phyloP scores from a whole-genome alignment of 1,284 basidiomycete species.

The Papiliotrema fonsecae region DNA sequence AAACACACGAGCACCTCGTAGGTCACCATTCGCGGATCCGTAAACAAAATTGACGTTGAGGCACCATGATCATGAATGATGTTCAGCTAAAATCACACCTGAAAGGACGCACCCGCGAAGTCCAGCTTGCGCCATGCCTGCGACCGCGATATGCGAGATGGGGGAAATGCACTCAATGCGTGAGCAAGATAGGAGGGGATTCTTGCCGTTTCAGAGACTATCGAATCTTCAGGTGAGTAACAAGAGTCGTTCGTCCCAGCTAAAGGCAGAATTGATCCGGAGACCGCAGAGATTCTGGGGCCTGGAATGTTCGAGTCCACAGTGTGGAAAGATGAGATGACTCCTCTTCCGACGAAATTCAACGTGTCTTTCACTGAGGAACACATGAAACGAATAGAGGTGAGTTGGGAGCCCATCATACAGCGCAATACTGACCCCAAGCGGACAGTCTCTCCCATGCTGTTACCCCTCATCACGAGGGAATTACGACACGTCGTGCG shows the following conservation, averaged over 20 bases:
- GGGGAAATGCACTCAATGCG: constrained; percentile 43
- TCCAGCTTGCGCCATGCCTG: constrained; percentile 32
- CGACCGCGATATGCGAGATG: constrained; percentile 32
- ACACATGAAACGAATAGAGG: constrained; percentile 34
- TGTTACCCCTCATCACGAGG: constrained; percentile 62
- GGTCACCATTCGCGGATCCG: too few relatives aligned
- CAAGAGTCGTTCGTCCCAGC: background rate
- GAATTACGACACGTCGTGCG: constrained; percentile 66
- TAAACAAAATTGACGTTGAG: constrained; percentile 3
- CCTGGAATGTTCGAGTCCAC: constrained; percentile 37
- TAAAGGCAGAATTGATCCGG: constrained; percentile 30
- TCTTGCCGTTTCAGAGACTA: constrained; percentile 42
- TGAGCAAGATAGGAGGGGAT: constrained; percentile 39
- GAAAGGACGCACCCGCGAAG: constrained; percentile 27
- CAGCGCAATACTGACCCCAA: constrained; percentile 12
- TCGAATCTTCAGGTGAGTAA: constrained; percentile 38
- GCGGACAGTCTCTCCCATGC: constrained; percentile 60
- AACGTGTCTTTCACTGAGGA: constrained; percentile 28
- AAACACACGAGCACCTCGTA: too few relatives aligned
- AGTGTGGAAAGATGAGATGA: constrained; percentile 21
- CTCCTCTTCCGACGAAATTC: constrained; percentile 37
- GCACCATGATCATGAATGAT: constrained; percentile 22
- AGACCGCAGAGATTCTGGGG: constrained; percentile 32
- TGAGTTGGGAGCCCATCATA: constrained; percentile 12
- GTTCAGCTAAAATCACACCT: constrained; percentile 18